These are phyloP conservation scores for Entamoeba invadens DNA, from an alignment of 208 protist genomes.

Conservation along the genomic window DNA sequence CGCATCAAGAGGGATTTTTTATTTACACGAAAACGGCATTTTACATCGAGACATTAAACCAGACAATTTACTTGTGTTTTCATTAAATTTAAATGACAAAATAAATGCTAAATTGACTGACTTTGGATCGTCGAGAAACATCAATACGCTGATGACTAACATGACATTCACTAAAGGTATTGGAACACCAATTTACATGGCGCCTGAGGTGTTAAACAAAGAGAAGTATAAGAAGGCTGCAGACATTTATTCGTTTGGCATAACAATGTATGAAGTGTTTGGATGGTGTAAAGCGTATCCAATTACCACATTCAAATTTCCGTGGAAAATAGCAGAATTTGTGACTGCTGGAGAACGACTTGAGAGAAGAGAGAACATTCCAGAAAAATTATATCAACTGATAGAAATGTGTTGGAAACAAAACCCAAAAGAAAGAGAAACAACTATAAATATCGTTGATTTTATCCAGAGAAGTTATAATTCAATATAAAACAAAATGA, in stretches of 20 bases:
- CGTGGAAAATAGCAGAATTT: not conserved
- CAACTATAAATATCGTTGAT: not conserved
- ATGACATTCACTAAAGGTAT: not conserved
- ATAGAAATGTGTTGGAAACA: not conserved
- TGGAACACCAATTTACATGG: slow-evolving; percentile 30
- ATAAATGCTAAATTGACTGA: slow-evolving; percentile 13
- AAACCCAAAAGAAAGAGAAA: not conserved
- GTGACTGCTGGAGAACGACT: not conserved
- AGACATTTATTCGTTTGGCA: slow-evolving; percentile 45
- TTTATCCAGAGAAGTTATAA: too few relatives aligned
- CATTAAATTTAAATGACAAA: not conserved
- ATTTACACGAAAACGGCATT: not conserved
- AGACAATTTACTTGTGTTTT: slow-evolving; percentile 7
- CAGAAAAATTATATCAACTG: not conserved
- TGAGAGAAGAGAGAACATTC: not conserved
- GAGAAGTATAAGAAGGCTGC: slow-evolving; percentile 28
- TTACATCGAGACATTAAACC: slow-evolving; percentile 16
- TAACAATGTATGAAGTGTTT: slow-evolving; percentile 42
- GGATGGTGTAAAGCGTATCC: not conserved
- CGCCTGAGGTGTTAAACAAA: slow-evolving; percentile 35
- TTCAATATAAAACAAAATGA: too few relatives aligned
- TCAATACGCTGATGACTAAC: not conserved
- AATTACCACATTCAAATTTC: not conserved
- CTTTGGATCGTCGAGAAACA: slow-evolving; percentile 4
- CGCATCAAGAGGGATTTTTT: not conserved